Conservation (phyloP, 345 rosid genomes). For the Bruguiera parviflora region DNA sequence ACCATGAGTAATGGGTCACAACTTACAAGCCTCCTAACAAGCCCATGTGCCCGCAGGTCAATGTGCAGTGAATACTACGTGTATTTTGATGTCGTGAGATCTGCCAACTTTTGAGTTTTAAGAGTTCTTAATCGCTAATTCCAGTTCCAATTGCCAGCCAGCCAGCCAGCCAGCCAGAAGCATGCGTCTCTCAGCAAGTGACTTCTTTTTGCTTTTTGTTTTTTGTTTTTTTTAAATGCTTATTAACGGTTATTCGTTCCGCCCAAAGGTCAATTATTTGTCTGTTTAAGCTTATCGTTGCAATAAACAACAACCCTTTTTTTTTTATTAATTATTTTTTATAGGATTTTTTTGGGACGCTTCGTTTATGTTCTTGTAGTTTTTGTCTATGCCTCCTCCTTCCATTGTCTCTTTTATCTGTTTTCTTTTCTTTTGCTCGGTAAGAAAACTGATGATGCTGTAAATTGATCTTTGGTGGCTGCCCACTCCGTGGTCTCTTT, state of each 20-base stretch:
- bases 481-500: conserved; percentile 11
- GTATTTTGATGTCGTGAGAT: conserved; percentile 13
- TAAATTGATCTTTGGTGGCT: conserved; percentile 11
- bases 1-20: conserved; percentile 27
- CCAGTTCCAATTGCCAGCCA: conserved; percentile 1
- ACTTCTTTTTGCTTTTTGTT: too few relatives aligned
- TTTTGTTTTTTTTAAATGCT: neutral
- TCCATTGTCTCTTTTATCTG: too few relatives aligned
- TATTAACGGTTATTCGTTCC: too few relatives aligned
- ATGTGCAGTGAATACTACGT: neutral
- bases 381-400: too few relatives aligned
- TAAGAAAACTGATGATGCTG: too few relatives aligned
- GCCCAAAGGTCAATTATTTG: neutral
- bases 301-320: too few relatives aligned
- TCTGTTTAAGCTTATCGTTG: too few relatives aligned
- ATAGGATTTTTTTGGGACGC: too few relatives aligned
- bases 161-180: neutral
- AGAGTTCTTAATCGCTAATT: neutral
- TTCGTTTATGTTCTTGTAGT: too few relatives aligned
- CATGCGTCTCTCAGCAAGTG: conserved; percentile 6
- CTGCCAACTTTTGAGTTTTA: conserved; percentile 8
- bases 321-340: too few relatives aligned
- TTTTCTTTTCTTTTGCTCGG: too few relatives aligned
- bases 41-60: conserved; percentile 23
- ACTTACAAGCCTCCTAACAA: conserved; percentile 10